Percentiles rank a stretch among this genome's conserved stretches.
Evolutionary conservation across 495 filamentous ascomycete species (phyloP).

Genomic region (Bacidia gigantensis): DNA sequence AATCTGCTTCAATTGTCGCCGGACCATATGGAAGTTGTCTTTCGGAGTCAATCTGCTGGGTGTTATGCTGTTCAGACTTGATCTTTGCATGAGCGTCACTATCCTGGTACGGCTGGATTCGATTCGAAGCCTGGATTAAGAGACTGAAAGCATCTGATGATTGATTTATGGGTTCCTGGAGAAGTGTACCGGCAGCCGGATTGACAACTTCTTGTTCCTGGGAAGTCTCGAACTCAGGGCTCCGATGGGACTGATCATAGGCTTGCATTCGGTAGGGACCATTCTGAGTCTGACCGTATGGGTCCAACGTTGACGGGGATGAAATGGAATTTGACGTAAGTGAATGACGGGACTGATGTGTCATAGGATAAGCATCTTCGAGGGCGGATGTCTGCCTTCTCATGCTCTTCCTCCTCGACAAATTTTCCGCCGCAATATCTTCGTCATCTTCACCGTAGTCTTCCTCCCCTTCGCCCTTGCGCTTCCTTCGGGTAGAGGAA

Average conservation of each 20-base stretch:
- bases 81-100: constrained; percentile 3
- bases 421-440: constrained; percentile 36
- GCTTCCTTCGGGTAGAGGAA: constrained; percentile 86
- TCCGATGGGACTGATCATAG: not conserved
- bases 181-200: constrained; percentile 38
- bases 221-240: constrained; percentile 1
- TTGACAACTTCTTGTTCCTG: constrained; percentile 36
- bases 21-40: constrained; percentile 1
- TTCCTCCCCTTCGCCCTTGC: constrained; percentile 56
- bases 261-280: not conserved
- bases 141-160: constrained; percentile 46
- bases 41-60: not conserved
- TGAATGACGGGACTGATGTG: not conserved
- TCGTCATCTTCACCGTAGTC: constrained; percentile 11
- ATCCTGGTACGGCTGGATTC: constrained; percentile 31
- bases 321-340: constrained; percentile 3
- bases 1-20: not conserved
- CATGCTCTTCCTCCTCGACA: constrained; percentile 27
- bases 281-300: constrained; percentile 6
- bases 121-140: constrained; percentile 43
- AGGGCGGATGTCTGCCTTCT: constrained; percentile 1
- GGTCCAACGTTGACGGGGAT: constrained; percentile 7
- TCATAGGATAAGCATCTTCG: not conserved
- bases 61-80: not conserved
- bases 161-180: constrained; percentile 44